Evolutionary conservation across 306 rosid genomes (phyloP).

Genomic region (Quercus alba): DNA sequence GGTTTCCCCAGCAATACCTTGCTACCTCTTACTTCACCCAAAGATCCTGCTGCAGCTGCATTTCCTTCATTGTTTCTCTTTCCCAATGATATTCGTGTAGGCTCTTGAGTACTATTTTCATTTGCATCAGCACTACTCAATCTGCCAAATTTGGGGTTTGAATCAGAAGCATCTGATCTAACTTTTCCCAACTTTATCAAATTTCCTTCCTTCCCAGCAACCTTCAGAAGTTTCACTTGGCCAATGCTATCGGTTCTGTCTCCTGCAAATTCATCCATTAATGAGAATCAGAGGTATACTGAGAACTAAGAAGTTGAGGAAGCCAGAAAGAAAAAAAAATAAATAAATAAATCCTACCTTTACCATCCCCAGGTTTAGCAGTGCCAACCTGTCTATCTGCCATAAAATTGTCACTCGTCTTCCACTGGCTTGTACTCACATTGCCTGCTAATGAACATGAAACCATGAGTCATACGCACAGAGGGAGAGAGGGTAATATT

Average conservation of each 20-base stretch:
- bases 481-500: not conserved
- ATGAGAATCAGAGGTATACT: not conserved
- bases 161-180: constrained; percentile 51
- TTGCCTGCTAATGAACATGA: constrained; percentile 42
- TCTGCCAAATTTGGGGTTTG: constrained; percentile 35
- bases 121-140: constrained; percentile 47
- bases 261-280: constrained; percentile 36
- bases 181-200: constrained; percentile 70
- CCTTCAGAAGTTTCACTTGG: constrained; percentile 54
- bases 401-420: constrained; percentile 42
- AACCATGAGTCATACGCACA: constrained; percentile 13
- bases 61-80: constrained; percentile 45
- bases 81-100: constrained; percentile 27
- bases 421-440: constrained; percentile 38
- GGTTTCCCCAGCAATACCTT: constrained; percentile 47
- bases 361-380: constrained; percentile 42
- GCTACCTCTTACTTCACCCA: constrained; percentile 41
- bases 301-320: not conserved
- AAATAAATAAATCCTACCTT: constrained; percentile 25
- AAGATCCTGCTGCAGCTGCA: constrained; percentile 28
- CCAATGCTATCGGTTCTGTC: constrained; percentile 44
- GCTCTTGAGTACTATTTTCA: constrained; percentile 40
- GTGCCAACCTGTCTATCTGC: constrained; percentile 41
- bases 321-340: not conserved
- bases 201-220: constrained; percentile 65